Evolutionary conservation across 75 land plant species (phyloP).

Genomic region (Chamaecyparis obtusa): DNA sequence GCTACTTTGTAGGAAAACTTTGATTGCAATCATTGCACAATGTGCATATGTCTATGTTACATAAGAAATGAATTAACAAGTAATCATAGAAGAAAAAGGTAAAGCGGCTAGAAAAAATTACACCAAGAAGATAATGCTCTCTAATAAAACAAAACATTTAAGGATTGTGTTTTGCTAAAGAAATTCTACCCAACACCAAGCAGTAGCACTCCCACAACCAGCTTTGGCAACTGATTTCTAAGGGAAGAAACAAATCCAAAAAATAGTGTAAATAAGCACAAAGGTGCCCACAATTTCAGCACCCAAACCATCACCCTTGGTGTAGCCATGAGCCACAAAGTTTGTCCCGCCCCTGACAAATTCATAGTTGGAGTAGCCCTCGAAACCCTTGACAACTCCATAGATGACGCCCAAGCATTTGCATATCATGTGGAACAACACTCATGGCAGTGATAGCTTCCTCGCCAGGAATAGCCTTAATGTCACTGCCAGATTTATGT

Average conservation of each 20-base stretch:
- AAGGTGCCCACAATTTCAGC: conserved; percentile 40
- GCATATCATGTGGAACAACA: conserved; percentile 29
- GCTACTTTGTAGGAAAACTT: neutral
- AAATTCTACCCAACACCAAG: conserved; percentile 76
- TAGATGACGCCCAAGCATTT: conserved; percentile 42
- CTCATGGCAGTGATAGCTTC: conserved; percentile 34
- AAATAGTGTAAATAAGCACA: conserved; percentile 30
- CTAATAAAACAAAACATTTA: neutral
- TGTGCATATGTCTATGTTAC: neutral
- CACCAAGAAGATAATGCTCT: neutral
- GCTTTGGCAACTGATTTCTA: conserved; percentile 63
- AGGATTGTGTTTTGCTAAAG: neutral
- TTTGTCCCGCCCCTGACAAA: conserved; percentile 32
- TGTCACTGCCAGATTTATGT: conserved; percentile 5
- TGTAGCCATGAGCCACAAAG: conserved; percentile 37
- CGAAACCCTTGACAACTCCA: conserved; percentile 50
- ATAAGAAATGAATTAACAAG: neutral
- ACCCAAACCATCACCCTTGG: conserved; percentile 40
- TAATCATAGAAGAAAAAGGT: neutral
- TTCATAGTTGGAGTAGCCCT: conserved; percentile 13
- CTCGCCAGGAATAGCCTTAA: conserved; percentile 40
- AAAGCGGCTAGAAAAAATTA: neutral
- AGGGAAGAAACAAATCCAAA: conserved; percentile 45
- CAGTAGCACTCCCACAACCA: conserved; percentile 70
- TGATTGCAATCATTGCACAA: neutral